Conservation (phyloP, 305 asterid genomes). For the Solanum hybrid region DNA sequence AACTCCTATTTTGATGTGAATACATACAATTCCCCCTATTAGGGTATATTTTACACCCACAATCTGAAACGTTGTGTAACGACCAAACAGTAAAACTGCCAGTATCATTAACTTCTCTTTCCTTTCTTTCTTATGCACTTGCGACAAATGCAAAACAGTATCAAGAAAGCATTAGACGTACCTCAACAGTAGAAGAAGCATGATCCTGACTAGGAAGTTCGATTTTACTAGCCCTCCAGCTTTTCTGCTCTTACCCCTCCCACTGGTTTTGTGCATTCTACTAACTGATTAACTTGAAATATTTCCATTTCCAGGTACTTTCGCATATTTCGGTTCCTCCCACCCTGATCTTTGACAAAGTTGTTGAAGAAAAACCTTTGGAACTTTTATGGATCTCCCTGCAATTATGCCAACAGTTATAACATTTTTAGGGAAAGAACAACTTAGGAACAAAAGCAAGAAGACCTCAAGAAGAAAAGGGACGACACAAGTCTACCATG, state of each 20-base stretch:
- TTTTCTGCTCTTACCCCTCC: conserved; percentile 94
- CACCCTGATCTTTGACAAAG: conserved; percentile 90
- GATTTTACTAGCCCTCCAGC: conserved; percentile 79
- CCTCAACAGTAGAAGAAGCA: conserved; percentile 56
- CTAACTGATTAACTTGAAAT: conserved; percentile 58
- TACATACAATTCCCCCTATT: not conserved
- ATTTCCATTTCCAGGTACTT: conserved; percentile 39
- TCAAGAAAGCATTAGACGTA: conserved; percentile 16
- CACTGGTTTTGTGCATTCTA: conserved; percentile 77
- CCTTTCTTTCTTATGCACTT: not conserved
- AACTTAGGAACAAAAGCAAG: not conserved
- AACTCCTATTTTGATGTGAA: not conserved
- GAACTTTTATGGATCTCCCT: conserved; percentile 86
- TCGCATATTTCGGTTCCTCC: conserved; percentile 89
- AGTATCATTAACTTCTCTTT: not conserved
- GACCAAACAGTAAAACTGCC: not conserved
- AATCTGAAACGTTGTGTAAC: not conserved
- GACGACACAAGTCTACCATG: not conserved
- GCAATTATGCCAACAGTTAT: conserved; percentile 12
- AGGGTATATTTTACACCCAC: not conserved
- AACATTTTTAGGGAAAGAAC: not conserved
- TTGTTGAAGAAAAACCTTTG: conserved; percentile 95
- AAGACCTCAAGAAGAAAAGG: conserved; percentile 10
- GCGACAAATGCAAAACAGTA: not conserved
- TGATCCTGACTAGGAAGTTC: conserved; percentile 62